Conservation (phyloP, 495 filamentous ascomycete species). For the Clohesyomyces aquaticus region DNA sequence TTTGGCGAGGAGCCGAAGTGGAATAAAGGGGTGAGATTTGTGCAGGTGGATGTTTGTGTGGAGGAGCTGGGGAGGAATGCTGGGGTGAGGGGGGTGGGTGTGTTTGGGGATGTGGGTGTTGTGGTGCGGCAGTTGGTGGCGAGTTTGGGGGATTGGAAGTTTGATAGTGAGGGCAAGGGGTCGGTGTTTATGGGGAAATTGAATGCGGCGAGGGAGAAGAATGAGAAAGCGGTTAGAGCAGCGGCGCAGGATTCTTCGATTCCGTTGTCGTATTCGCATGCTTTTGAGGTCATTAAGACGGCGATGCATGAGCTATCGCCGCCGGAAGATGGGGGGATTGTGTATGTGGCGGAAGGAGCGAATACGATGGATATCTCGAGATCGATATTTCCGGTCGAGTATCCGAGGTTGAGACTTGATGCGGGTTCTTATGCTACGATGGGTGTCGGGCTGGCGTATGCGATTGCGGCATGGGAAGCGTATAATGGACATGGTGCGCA, state of each 20-base stretch:
- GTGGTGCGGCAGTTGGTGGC: slow-evolving; percentile 55
- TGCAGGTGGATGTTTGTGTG: slow-evolving; percentile 62
- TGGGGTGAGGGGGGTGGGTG: slow-evolving; percentile 53
- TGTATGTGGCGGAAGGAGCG: slow-evolving; percentile 68
- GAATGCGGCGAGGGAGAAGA: slow-evolving; percentile 52
- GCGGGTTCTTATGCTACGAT: slow-evolving; percentile 70
- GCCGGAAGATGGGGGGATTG: slow-evolving; percentile 55
- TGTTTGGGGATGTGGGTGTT: slow-evolving; percentile 59
- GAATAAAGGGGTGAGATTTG: slow-evolving; percentile 57
- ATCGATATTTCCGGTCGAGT: slow-evolving; percentile 60
- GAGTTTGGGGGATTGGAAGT: slow-evolving; percentile 53
- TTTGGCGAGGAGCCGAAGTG: slow-evolving; percentile 65
- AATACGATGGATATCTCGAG: slow-evolving; percentile 72
- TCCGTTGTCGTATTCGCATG: slow-evolving; percentile 59
- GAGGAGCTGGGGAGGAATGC: slow-evolving; percentile 58
- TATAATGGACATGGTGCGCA: slow-evolving; percentile 54
- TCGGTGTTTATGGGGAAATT: slow-evolving; percentile 47
- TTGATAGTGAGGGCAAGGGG: too few species aligned
- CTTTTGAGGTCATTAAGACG: slow-evolving; percentile 59
- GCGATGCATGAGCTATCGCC: slow-evolving; percentile 49
- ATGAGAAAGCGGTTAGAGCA: slow-evolving; percentile 43
- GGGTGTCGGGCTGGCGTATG: slow-evolving; percentile 69
- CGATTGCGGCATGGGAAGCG: slow-evolving; percentile 64
- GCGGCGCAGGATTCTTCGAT: slow-evolving; percentile 13
- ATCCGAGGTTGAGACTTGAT: slow-evolving; percentile 64